Base-by-base conservation (phyloP, 495 filamentous ascomycete species). In the Cercophora sp. region DNA sequence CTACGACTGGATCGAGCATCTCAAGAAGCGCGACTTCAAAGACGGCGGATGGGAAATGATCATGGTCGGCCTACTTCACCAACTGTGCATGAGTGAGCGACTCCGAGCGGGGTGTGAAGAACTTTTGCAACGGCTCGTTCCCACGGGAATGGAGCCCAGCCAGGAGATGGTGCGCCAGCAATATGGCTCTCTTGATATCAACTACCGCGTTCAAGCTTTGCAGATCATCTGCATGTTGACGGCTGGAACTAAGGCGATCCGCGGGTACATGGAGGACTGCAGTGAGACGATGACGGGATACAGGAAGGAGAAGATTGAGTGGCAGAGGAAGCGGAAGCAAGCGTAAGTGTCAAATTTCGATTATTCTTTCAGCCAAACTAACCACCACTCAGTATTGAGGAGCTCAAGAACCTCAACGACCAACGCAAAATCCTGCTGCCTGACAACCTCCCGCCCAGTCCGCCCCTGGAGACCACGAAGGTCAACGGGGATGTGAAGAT, bases 291-390 rank as follows among this genome's bases (percentile, higher is more conserved):
- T 96, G 94, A 98, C 93, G 2, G 82, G 81, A 35, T 86, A 90
- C 61, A 80, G 93, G 16, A 98, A 97, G 68, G 87, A 94, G 67
- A 97, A 96, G 70, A 96, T 96, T 50, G 88, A 95, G 57, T 85
- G 83, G 64, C 93, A 97, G 67, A 80, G 89, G 51, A 78, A 85
- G 48, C 82, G 87, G 60, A 96, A 93, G 66, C 76, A 78, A 66
- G 78, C 80, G 91, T 96, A 81, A 75, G 91, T 86, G 24, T 19
- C 35, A 15, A 19, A 41, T 18, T 2, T 26, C 19, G 20, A 20
- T 39, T 18, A 8, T 11, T 42, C 26, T 52, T 11, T 15, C 26
- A 55, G 39, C 34, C 34, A 61, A 24, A 58, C 66, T 48, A 52
- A 32, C 29, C 29, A n/a, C n/a, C 29, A 53, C 39, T 25, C 57